These are phyloP conservation scores for Thuidium tamariscinum DNA, from an alignment of 225 moss, liverwort and hornwort genomes.

Conservation along the genomic window DNA sequence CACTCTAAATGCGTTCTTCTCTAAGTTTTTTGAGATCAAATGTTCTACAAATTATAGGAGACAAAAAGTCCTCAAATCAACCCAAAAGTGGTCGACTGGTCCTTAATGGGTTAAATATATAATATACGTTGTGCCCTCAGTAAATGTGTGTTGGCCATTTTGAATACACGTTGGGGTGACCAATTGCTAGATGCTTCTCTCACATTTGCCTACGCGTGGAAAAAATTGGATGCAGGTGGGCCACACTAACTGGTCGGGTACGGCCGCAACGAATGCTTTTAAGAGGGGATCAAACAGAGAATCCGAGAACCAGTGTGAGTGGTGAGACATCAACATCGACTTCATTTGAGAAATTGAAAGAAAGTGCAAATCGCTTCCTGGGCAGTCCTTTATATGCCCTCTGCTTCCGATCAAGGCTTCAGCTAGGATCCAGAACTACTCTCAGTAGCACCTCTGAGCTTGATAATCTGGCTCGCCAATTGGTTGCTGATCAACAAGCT, in stretches of 20 bases:
- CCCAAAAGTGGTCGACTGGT: no score
- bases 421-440: conserved; percentile 51
- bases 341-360: neutral
- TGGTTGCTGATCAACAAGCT: neutral
- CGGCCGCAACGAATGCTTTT: conserved; percentile 64
- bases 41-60: no score
- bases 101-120: no score
- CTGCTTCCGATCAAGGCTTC: conserved; percentile 53
- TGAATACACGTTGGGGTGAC: neutral
- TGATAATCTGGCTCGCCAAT: conserved; percentile 40
- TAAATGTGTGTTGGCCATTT: neutral
- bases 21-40: no score
- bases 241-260: conserved; percentile 83
- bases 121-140: neutral
- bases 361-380: conserved; percentile 17
- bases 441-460: conserved; percentile 61
- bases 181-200: neutral
- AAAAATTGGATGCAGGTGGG: conserved; percentile 58
- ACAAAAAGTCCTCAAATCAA: no score
- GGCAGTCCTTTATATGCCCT: conserved; percentile 62
- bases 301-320: conserved; percentile 2
- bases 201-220: neutral
- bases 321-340: neutral
- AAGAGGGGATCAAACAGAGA: conserved; percentile 25
- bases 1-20: no score